Evolutionary conservation across 1,139 yeast species (phyloP).

Genomic region (Hemisphaericaspora lyxosophila): DNA sequence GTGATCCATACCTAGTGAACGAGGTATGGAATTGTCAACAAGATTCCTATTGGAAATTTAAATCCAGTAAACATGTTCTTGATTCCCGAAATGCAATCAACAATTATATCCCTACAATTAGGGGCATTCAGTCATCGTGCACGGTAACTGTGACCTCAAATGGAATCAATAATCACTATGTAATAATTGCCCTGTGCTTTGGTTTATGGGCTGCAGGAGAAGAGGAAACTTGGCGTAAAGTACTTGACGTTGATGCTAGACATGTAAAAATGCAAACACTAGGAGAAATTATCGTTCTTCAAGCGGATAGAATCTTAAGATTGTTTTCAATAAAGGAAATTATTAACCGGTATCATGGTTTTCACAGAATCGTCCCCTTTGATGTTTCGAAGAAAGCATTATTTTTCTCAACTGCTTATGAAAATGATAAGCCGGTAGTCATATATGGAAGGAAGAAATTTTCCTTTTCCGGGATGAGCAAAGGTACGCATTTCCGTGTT

Average conservation of each 20-base stretch:
- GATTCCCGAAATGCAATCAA: too few relatives aligned
- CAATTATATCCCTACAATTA: not conserved
- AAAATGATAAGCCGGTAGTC: not conserved
- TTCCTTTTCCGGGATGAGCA: not conserved
- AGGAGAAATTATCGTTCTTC: not conserved
- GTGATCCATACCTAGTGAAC: not conserved
- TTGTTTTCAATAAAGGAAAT: not conserved
- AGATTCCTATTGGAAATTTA: not conserved
- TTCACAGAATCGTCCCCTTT: not conserved
- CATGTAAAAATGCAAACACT: not conserved
- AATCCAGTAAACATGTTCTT: too few relatives aligned
- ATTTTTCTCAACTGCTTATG: not conserved
- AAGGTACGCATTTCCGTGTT: not conserved
- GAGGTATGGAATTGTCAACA: not conserved
- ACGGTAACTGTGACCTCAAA: not conserved
- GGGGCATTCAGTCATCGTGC: not conserved
- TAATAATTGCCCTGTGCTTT: not conserved
- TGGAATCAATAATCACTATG: not conserved
- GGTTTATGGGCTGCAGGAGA: not conserved
- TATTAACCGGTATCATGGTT: not conserved
- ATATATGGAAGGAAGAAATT: conserved; percentile 2
- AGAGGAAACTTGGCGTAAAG: not conserved
- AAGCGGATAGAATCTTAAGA: not conserved
- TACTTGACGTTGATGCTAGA: not conserved
- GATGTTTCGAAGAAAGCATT: not conserved